Conservation (phyloP, 345 rosid species). For the Crucihimalaya himalaica region DNA sequence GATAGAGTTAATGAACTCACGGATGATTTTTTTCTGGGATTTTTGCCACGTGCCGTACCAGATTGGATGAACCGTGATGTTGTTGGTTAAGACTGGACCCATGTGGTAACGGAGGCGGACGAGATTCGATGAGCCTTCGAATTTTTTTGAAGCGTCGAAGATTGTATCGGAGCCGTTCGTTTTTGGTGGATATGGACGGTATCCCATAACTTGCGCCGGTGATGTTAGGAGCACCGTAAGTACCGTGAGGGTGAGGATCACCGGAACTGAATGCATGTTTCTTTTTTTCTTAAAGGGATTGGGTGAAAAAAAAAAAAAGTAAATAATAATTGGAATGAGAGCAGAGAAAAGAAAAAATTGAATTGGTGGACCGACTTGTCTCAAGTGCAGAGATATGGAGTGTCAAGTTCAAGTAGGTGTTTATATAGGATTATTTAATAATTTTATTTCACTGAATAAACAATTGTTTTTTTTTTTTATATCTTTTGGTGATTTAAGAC, state of each 20-base stretch:
- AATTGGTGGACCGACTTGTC: slow-evolving; percentile 31
- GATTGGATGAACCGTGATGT: slow-evolving; percentile 83
- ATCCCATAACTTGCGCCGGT: slow-evolving; percentile 42
- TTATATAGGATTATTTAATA: slow-evolving; percentile 34
- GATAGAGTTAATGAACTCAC: slow-evolving; percentile 83
- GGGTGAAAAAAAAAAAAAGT: slow-evolving; percentile 32
- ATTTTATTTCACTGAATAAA: too few species aligned
- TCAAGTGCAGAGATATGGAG: slow-evolving; percentile 5
- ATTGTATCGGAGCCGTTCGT: slow-evolving; percentile 57
- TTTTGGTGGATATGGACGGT: slow-evolving; percentile 79
- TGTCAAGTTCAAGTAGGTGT: slow-evolving; percentile 18
- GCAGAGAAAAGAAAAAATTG: neutral
- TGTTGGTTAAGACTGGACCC: slow-evolving; percentile 91
- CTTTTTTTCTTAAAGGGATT: neutral
- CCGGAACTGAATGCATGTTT: slow-evolving; percentile 39
- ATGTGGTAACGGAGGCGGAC: slow-evolving; percentile 83
- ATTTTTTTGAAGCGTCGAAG: slow-evolving; percentile 66
- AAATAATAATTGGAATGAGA: slow-evolving; percentile 14
- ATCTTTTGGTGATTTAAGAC: too few species aligned
- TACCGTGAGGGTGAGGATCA: slow-evolving; percentile 42
- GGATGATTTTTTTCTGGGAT: slow-evolving; percentile 77
- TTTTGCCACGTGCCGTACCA: slow-evolving; percentile 92
- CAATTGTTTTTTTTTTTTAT: too few species aligned
- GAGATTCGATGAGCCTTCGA: slow-evolving; percentile 93
- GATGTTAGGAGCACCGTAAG: slow-evolving; percentile 38